These are phyloP conservation scores for Barnettozyma siamensis DNA, from an alignment of 805 yeast species.

Conservation along the genomic window DNA sequence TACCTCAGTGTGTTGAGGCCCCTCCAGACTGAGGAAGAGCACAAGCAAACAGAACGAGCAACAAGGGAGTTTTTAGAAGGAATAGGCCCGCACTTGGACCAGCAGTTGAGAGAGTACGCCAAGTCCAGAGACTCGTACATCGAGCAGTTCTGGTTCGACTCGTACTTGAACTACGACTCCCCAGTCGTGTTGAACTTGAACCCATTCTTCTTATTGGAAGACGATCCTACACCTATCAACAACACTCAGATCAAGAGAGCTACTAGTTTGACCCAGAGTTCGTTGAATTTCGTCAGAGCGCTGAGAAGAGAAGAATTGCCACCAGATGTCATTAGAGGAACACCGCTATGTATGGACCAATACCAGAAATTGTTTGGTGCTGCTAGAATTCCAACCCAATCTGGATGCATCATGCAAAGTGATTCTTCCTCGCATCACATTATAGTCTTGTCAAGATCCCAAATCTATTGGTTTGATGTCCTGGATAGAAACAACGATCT, in stretches of 20 bases:
- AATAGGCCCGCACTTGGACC: constrained; percentile 55
- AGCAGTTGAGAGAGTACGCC: constrained; percentile 55
- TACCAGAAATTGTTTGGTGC: constrained; percentile 84
- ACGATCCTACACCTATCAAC: constrained; percentile 65
- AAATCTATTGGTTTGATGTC: constrained; percentile 94
- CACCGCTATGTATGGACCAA: constrained; percentile 86
- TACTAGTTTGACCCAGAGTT: constrained; percentile 68
- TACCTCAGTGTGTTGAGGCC: constrained; percentile 71
- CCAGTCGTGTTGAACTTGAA: constrained; percentile 89
- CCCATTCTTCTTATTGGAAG: constrained; percentile 86
- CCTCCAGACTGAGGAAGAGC: constrained; percentile 72
- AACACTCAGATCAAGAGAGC: constrained; percentile 68
- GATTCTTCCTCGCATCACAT: constrained; percentile 74
- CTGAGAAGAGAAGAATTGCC: constrained; percentile 68
- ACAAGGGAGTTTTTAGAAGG: constrained; percentile 50
- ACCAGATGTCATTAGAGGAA: constrained; percentile 61
- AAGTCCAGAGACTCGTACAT: constrained; percentile 70
- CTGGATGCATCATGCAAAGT: constrained; percentile 82
- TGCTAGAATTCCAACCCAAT: constrained; percentile 74
- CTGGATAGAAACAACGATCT: constrained; percentile 67
- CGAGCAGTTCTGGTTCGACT: constrained; percentile 93
- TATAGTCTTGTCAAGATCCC: constrained; percentile 76
- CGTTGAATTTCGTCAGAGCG: constrained; percentile 75
- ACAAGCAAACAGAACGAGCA: constrained; percentile 51
- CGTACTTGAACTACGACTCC: constrained; percentile 80